Percentiles rank a stretch among this genome's conserved stretches.
These are phyloP conservation scores for Phytophthora syringae DNA, from an alignment of 352 stramenopile species.

Conservation along the genomic window DNA sequence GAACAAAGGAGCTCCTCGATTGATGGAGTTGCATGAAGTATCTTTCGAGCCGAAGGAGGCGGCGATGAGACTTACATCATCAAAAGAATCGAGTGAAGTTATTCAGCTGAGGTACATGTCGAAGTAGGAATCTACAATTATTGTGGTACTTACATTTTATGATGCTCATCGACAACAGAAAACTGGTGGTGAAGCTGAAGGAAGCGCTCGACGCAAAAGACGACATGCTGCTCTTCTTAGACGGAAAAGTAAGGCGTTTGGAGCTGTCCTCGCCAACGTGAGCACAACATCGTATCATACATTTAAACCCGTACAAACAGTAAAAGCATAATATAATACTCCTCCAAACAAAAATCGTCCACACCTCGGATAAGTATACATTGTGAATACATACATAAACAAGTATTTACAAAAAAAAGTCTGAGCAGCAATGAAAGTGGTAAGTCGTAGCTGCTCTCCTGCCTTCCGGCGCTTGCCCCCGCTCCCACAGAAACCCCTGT, in stretches of 20 bases:
- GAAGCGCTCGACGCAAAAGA: constrained; percentile 64
- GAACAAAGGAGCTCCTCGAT: background rate
- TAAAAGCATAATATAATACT: too few relatives aligned
- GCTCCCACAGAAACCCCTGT: constrained; percentile 4
- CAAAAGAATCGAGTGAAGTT: constrained; percentile 13
- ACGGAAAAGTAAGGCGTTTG: constrained; percentile 57
- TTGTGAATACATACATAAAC: background rate
- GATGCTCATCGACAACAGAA: constrained; percentile 29
- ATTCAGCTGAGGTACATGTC: constrained; percentile 19
- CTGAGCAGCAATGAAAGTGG: constrained; percentile 41
- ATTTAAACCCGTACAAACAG: background rate
- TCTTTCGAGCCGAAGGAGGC: background rate
- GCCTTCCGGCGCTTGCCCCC: background rate
- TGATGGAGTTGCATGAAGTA: background rate
- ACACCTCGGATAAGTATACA: too few relatives aligned
- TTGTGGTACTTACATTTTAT: background rate
- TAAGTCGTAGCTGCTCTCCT: constrained; percentile 15
- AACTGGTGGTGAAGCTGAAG: constrained; percentile 62
- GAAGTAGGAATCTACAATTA: background rate
- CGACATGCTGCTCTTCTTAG: constrained; percentile 62
- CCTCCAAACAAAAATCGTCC: too few relatives aligned
- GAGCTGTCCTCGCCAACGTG: background rate
- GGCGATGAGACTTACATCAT: background rate
- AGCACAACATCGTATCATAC: background rate
- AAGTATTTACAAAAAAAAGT: background rate